Conservation (phyloP, 2,329 filamentous ascomycete species). For the Claviceps paspali region DNA sequence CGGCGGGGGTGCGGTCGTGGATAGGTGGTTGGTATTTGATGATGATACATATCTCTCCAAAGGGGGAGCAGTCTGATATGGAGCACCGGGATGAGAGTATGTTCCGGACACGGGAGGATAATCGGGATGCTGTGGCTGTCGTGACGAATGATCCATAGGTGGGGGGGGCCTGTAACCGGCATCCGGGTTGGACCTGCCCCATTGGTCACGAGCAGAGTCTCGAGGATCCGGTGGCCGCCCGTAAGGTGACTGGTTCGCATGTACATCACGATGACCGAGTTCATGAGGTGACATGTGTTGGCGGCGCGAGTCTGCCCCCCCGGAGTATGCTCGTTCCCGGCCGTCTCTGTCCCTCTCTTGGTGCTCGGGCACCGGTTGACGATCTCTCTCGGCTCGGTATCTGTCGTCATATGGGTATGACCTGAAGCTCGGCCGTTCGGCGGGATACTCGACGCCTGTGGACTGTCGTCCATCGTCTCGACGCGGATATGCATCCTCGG, state of each 20-base stretch:
- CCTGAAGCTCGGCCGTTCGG: constrained; percentile 31
- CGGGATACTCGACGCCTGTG: constrained; percentile 33
- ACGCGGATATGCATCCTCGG: constrained; percentile 30
- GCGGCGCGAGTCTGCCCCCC: constrained; percentile 26
- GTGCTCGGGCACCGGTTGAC: constrained; percentile 28
- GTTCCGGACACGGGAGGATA: constrained; percentile 29
- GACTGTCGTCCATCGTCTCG: constrained; percentile 30
- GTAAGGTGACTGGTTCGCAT: constrained; percentile 30
- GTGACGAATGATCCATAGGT: constrained; percentile 25
- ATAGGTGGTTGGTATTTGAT: constrained; percentile 20
- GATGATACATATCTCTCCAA: constrained; percentile 19
- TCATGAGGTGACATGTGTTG: constrained; percentile 23
- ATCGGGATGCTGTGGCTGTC: constrained; percentile 23
- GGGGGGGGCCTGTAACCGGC: constrained; percentile 19
- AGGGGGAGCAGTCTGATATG: constrained; percentile 17
- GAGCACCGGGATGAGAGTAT: constrained; percentile 16
- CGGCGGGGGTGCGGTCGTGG: constrained; percentile 15
- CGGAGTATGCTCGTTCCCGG: constrained; percentile 33
- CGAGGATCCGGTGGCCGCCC: constrained; percentile 23
- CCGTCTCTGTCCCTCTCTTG: constrained; percentile 28
- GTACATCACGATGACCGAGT: constrained; percentile 27
- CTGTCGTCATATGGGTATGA: constrained; percentile 36
- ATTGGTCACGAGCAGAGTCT: constrained; percentile 18
- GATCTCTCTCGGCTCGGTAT: constrained; percentile 33
- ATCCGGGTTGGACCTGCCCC: constrained; percentile 14